phyloP scores from a whole-genome alignment of 2,329 filamentous ascomycete species.

The Colletotrichum tropicale region DNA sequence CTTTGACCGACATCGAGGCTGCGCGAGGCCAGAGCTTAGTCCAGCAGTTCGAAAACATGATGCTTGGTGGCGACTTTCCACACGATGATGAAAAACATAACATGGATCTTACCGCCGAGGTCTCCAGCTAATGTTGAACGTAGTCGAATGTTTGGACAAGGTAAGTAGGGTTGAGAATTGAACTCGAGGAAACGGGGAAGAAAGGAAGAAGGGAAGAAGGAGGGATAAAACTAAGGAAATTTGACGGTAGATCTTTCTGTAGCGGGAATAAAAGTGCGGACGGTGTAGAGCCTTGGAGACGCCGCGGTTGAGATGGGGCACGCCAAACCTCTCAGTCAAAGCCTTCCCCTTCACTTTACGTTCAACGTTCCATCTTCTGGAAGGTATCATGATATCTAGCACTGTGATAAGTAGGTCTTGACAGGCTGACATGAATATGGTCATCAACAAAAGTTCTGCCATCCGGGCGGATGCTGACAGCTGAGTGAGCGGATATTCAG shows the following conservation, averaged over 20 bases:
- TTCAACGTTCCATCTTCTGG: rapidly evolving
- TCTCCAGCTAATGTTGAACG: not conserved
- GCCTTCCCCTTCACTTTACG: too few relatives aligned
- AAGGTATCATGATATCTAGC: not conserved
- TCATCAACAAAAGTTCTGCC: not conserved
- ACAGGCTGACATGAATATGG: rapidly evolving
- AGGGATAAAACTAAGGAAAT: too few relatives aligned
- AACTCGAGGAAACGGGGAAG: too few relatives aligned
- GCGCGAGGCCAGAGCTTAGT: not conserved
- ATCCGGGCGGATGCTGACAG: not conserved
- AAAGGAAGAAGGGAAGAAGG: too few relatives aligned
- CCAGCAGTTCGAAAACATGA: not conserved
- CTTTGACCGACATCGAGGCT: not conserved
- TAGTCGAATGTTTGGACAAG: not conserved
- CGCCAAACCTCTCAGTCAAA: too few relatives aligned
- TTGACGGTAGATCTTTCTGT: too few relatives aligned
- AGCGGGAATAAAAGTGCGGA: too few relatives aligned
- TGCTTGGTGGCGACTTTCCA: not conserved
- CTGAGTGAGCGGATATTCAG: not conserved
- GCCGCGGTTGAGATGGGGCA: too few relatives aligned
- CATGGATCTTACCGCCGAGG: not conserved
- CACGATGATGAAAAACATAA: not conserved
- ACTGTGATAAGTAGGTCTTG: not conserved
- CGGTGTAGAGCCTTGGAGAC: too few relatives aligned
- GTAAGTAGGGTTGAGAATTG: too few relatives aligned